Conservation (phyloP, 257 asterid genomes). For the Craterostigma plantagineum region DNA sequence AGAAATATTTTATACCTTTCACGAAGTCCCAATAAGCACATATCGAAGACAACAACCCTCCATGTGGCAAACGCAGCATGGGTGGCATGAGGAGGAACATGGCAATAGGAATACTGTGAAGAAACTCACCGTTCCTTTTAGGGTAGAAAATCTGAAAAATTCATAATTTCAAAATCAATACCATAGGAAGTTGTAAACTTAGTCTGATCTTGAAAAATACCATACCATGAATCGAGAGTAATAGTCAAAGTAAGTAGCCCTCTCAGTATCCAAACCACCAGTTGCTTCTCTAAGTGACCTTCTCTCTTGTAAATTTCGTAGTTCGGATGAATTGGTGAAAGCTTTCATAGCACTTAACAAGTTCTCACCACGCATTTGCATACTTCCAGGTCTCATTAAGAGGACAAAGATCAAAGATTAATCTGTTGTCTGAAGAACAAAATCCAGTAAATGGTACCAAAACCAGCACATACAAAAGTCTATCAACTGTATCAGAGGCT, state of each 20-base stretch:
- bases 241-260: slow-evolving; percentile 61
- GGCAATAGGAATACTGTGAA: slow-evolving; percentile 67
- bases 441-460: slow-evolving; percentile 21
- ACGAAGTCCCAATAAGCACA: slow-evolving; percentile 37
- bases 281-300: slow-evolving; percentile 25
- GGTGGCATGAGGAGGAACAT: slow-evolving; percentile 72
- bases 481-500: slow-evolving; percentile 90
- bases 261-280: slow-evolving; percentile 27
- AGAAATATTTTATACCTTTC: slow-evolving; percentile 39
- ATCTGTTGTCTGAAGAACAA: no score
- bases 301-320: slow-evolving; percentile 57
- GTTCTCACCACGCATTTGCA: slow-evolving; percentile 97
- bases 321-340: slow-evolving; percentile 61
- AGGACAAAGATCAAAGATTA: slow-evolving; percentile 13
- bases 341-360: slow-evolving; percentile 57
- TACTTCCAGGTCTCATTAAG: slow-evolving; percentile 79
- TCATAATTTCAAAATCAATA: no score
- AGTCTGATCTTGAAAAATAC: no score
- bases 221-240: slow-evolving; percentile 67
- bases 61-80: slow-evolving; percentile 34
- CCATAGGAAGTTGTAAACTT: no score
- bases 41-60: slow-evolving; percentile 29
- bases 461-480: slow-evolving; percentile 78
- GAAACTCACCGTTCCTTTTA: slow-evolving; percentile 43
- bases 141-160: slow-evolving; percentile 63